Base-by-base conservation (phyloP, 2,329 filamentous ascomycete genomes). In the Alternaria longipes region DNA sequence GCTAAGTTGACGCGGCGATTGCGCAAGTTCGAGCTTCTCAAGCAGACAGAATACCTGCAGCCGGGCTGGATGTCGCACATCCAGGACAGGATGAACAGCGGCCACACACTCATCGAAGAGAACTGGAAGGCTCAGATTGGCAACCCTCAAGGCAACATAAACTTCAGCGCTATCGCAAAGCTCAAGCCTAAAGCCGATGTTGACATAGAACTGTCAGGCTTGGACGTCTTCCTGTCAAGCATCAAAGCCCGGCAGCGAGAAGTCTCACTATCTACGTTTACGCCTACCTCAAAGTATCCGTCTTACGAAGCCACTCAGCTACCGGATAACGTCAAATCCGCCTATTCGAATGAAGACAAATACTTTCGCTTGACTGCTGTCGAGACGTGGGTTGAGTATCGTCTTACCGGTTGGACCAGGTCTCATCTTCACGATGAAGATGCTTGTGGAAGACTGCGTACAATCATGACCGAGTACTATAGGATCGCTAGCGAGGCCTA, bases 361-460 rank as follows among this genome's bases (percentile, higher is more conserved):
- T 24, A 51, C 24, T 70, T 73, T 36, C 83, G 0, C 68, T 82
- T n/a, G 84, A 86, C 0, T 7, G 77, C 75, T 5, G 75, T 87
- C 14, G 86, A 89, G 66, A 38, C 53, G 0, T 88, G 86, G 86
- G 81, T 86, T 3, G 70, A 74, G 2, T 18, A 64, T 0, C 50
- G 79, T 38, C 76, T 87, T 0, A 46, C 68, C 0, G 11, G 20
- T 0, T 86, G 84, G 84, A 42, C 82, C 1, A 46, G 64, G 1
- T 5, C n/a, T 0, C 64, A 81, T 40, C 56, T 68, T 3, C n/a
- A n/a, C 0, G 59, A 69, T 11, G 38, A 45, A 0, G n/a, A 40
- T 0, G 74, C 74, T 5, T 82, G 78, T 52, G 16, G n/a, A 0
- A 24, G 57, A 4, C 54, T 76, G 9, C 47, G 40, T 1, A 8